A percentile compares a stretch with the other conserved stretches of the same genome.
Conservation (phyloP, 73 alveolate genomes). For the Tetrahymena malaccensis region DNA sequence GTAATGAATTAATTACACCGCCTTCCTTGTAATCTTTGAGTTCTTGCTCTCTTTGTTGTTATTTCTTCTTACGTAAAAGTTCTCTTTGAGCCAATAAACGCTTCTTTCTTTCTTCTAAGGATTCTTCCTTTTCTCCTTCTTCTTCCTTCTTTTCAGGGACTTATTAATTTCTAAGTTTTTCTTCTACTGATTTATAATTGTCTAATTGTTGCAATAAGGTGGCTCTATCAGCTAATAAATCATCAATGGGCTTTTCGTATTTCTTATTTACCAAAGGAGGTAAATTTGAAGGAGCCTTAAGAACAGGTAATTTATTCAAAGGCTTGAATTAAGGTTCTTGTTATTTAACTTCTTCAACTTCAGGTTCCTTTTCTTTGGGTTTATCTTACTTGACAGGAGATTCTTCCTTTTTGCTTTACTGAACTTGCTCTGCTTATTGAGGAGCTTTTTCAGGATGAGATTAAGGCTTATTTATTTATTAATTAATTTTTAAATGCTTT, state of each 20-base stretch:
- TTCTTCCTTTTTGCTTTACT: background rate
- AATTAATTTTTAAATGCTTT: too few relatives aligned
- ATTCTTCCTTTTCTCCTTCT: background rate
- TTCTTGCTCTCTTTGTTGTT: conserved; percentile 20
- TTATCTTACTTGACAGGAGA: background rate
- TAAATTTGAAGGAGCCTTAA: background rate
- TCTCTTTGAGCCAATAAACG: conserved; percentile 33
- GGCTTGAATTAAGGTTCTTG: background rate
- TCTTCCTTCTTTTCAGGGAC: background rate
- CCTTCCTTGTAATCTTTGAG: conserved; percentile 7
- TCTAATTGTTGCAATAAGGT: background rate
- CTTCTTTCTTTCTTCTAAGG: conserved; percentile 32
- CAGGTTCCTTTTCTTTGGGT: background rate
- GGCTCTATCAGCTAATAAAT: conserved; percentile 16
- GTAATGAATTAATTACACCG: background rate
- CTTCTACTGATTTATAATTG: background rate
- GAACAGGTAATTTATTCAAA: background rate
- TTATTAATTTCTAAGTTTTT: conserved; percentile 4
- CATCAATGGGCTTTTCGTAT: conserved; percentile 3
- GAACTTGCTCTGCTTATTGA: background rate
- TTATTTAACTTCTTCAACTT: background rate
- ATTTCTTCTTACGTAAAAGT: conserved; percentile 10
- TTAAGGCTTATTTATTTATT: background rate
- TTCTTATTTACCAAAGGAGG: conserved; percentile 5
- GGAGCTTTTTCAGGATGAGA: background rate